Evolutionary conservation across 257 asterid genomes (phyloP), one percentile per base, ranked within the genome.

Genomic region (Coffea eugenioides): DNA sequence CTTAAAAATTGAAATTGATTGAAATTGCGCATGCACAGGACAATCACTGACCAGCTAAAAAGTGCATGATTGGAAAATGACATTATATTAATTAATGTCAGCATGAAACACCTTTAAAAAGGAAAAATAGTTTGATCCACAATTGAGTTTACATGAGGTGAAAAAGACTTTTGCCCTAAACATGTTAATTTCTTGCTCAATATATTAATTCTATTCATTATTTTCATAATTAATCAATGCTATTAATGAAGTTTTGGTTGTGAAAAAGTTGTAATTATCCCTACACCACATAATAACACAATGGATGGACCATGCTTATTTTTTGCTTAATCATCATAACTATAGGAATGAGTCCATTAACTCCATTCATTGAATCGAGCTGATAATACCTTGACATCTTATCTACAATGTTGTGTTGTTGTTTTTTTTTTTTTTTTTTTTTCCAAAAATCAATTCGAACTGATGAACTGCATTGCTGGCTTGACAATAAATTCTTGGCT

Each of bases 401-500:
- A 73, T 25, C 23, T 2, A 27, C 57, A 4, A 39, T 39, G 3
- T 39, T 39, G 43, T 39, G 41, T 39, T 39, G 41, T 39, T 1
- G 27, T 27, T 27, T 27, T 27, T 27, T 27, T 27, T 31, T 31
- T 31, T 31, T 31, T 39, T 61, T 62, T 6, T 41, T 39, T 61
- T 5, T 45, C 57, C 21, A 39, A 27, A 71, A 27, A 43, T 71
- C 57, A 70, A 71, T 59, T 80, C 27, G 62, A 74, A 74, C 79
- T 80, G 79, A 71, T 23, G 73, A 48, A 59, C 10, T 43, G 68
- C 21, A 76, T 46, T 61, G 2, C 54, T 73, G 75, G 75, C 66
- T 73, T 21, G 43, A 16, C 57, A 48, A 48, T 39, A 75, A 25
- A 8, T 74, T 12, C 61, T 49, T 43, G 62, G 83, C 75, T 46